These are phyloP conservation scores for Fagus crenata DNA, from an alignment of 306 rosid species.

Conservation along the genomic window DNA sequence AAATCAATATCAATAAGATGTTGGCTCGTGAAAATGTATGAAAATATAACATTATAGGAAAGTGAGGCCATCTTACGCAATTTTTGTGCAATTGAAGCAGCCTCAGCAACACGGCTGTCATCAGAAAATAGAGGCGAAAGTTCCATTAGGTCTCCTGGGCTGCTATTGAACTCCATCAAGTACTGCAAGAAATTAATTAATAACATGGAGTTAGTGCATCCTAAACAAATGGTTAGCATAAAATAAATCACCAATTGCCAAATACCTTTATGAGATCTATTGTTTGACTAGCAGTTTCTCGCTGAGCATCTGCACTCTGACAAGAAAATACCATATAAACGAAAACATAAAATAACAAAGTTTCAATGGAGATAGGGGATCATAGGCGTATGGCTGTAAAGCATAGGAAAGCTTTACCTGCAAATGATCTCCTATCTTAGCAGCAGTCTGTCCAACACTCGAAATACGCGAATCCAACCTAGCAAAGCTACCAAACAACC, in stretches of 20 bases:
- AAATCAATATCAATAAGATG: not conserved
- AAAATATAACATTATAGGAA: slow-evolving; percentile 5
- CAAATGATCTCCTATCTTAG: slow-evolving; percentile 97
- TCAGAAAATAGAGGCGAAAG: slow-evolving; percentile 97
- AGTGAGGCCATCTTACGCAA: slow-evolving; percentile 59
- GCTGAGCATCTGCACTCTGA: slow-evolving; percentile 98
- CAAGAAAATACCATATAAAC: slow-evolving; percentile 37
- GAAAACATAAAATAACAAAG: slow-evolving; percentile 30
- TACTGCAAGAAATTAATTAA: slow-evolving; percentile 64
- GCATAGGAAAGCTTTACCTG: slow-evolving; percentile 63
- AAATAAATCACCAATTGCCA: slow-evolving; percentile 27
- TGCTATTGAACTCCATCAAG: slow-evolving; percentile 98
- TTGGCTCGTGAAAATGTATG: not conserved
- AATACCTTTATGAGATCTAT: slow-evolving; percentile 87
- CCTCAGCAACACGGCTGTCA: slow-evolving; percentile 97
- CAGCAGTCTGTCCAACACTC: slow-evolving; percentile 98
- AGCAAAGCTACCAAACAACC: slow-evolving; percentile 93
- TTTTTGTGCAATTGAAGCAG: slow-evolving; percentile 97
- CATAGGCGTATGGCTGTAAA: slow-evolving; percentile 21
- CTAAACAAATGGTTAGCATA: slow-evolving; percentile 17
- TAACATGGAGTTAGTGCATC: slow-evolving; percentile 35
- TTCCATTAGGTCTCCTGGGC: slow-evolving; percentile 98
- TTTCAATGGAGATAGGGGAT: slow-evolving; percentile 22
- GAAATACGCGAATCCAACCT: slow-evolving; percentile 96
- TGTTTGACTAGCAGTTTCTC: slow-evolving; percentile 96